Evolutionary conservation across 75 land plant species (phyloP), one percentile per base, ranked within the genome.

Genomic region (Sequoiadendron giganteum): DNA sequence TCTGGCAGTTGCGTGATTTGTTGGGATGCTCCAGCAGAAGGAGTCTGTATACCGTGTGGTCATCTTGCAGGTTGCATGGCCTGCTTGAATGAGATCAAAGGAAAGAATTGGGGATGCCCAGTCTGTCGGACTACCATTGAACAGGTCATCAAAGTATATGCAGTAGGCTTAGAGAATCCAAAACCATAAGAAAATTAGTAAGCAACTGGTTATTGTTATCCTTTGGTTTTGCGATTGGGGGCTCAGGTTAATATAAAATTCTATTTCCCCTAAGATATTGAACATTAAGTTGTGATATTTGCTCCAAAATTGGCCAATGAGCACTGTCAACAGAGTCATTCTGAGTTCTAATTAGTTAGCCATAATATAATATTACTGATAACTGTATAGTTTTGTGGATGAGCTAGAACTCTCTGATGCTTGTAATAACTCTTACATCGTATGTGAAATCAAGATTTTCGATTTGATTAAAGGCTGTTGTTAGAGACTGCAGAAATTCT

Each of bases 21-120:
- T 85, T 93, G 96, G 93, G 99, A 98, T 95, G 96, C 96, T 73
- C 93, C 93, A 84, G 91, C 93, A 48, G 94, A 98, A 83, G 99
- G 94, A 14, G 99, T 95, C 43, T 98, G 99, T 87, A 90, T 97
- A 52, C 99, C 99, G 0, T 98, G 99, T 89, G 99, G 99, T 2
- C 99, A 98, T 61, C 90, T 98, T 92, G 99, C 98, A 68, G 99
- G 99, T 45, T 98, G 99, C 89, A 97, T 98, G 99, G 87, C 92
- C 45, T 98, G 99, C 90, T 90, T 98, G 91, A 92, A 90, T 82
- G 99, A 98, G 72, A 92, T 98, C 86, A 94, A 97, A 88, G 89
- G 79, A 75, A 98, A 98, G 91, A 89, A 93, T 34, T 94, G 97
- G 95, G 99, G 96, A 30, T 98, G 99, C 88, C 99, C 99, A 48